Percentiles rank a stretch among this genome's conserved stretches.
phyloP scores from a whole-genome alignment of 1,139 yeast genomes.

The Taphrina deformans region DNA sequence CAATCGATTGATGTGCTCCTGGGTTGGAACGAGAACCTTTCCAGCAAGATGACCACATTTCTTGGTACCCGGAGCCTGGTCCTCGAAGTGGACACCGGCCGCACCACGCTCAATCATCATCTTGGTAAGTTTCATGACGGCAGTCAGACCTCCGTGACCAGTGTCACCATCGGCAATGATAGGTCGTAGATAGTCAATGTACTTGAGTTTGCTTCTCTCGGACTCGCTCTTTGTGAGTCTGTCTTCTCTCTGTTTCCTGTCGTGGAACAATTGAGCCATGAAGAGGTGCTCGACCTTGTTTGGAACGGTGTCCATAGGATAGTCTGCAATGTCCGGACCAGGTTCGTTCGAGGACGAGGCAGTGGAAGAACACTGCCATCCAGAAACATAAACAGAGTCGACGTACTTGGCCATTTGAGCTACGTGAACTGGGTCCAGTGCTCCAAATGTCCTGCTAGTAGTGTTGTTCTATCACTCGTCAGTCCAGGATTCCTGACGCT shows the following conservation, averaged over 20 bases:
- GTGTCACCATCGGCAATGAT: slow-evolving; percentile 97
- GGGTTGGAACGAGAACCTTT: slow-evolving; percentile 94
- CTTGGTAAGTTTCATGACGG: slow-evolving; percentile 91
- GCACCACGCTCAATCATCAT: slow-evolving; percentile 98
- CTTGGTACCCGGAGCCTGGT: slow-evolving; percentile 98
- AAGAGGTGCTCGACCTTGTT: slow-evolving; percentile 96
- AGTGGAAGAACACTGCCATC: slow-evolving; percentile 98
- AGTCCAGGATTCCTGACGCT: neutral
- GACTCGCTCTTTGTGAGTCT: slow-evolving; percentile 61
- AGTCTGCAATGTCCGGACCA: slow-evolving; percentile 96
- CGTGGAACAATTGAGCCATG: slow-evolving; percentile 96
- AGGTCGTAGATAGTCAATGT: slow-evolving; percentile 85
- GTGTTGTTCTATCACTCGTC: slow-evolving; percentile 46
- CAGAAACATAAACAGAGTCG: slow-evolving; percentile 88
- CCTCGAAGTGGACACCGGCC: slow-evolving; percentile 97
- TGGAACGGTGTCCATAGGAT: slow-evolving; percentile 98
- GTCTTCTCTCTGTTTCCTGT: slow-evolving; percentile 91
- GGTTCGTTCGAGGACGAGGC: slow-evolving; percentile 98
- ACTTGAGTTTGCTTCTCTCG: slow-evolving; percentile 60
- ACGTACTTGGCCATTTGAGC: slow-evolving; percentile 95
- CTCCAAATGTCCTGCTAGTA: slow-evolving; percentile 90
- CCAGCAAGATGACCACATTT: slow-evolving; percentile 99
- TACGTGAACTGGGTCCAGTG: slow-evolving; percentile 92
- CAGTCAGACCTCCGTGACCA: slow-evolving; percentile 98
- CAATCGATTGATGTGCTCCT: slow-evolving; percentile 91